Base-by-base conservation (phyloP, 192 early-diverging fungal genomes). In the Linderina pennispora region DNA sequence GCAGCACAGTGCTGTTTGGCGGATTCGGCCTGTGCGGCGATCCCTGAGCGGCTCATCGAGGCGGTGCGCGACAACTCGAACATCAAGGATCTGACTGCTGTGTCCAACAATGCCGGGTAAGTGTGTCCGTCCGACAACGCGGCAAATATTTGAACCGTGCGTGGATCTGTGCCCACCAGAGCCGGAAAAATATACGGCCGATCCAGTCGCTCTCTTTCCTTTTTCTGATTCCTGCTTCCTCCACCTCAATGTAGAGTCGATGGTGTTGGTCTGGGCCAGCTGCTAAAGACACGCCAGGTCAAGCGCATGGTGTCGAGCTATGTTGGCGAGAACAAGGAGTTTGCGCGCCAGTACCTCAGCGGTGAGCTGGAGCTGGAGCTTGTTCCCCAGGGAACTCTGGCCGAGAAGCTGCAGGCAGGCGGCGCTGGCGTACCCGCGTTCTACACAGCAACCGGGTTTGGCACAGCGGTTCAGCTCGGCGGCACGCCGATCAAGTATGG, bases 21-120 rank as follows among this genome's bases (percentile, higher is more conserved):
- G 83, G 83, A 10, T 85, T 85, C 58, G 83, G 83, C 8, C 44
- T 88, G 3, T 88, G 86, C 52, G 86, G 86, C 21, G 81, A n/a
- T 88, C 36, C 86, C 86, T 26, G 83, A 85, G 58, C 75, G 79
- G 45, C 50, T 81, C 38, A 88, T 88, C 41, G 55, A 53, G 9
- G 63, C 63, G 0, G 40, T 66, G 4, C 20, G 54, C 5, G 38
- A 46, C 14, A 54, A 50, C 20, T n/a, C 46, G 10, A 26, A 19
- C 7, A 66, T 66, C n/a, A 53, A 51, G 18, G 24, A 54, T 8
- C 36, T 66, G 33, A 66, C 55, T 3, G 86, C 84, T 2, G 68
- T 88, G 8, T 65, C 73, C 18, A 76, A 82, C 58, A 74, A 75
- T 24, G 67, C 73, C 22, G 49, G 65, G 22, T 61, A 45, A 34